These are phyloP conservation scores for Fusarium cyanostomum DNA, from an alignment of 2,329 filamentous ascomycete species.

Conservation along the genomic window DNA sequence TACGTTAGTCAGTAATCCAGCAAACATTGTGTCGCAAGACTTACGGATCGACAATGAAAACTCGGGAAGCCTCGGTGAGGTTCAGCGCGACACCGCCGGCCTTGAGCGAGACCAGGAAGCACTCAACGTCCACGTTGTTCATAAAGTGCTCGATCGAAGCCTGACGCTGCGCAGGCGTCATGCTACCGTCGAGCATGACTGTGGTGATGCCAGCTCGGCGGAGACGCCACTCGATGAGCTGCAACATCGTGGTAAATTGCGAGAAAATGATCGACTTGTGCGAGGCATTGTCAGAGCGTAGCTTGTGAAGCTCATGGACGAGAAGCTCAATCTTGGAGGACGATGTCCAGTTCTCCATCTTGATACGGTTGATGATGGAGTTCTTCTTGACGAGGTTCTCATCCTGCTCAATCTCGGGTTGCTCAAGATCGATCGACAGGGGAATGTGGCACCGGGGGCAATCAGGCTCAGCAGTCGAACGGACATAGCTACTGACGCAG, in stretches of 20 bases:
- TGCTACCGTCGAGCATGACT: slow-evolving; percentile 97
- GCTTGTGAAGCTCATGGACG: slow-evolving; percentile 90
- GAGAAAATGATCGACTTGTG: slow-evolving; percentile 98
- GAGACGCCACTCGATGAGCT: slow-evolving; percentile 95
- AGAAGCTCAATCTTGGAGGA: slow-evolving; percentile 98
- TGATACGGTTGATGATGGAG: slow-evolving; percentile 97
- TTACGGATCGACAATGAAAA: slow-evolving; percentile 96
- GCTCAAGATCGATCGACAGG: slow-evolving; percentile 90
- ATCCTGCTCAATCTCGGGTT: slow-evolving; percentile 94
- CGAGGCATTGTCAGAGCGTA: slow-evolving; percentile 90
- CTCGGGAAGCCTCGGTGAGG: slow-evolving; percentile 90
- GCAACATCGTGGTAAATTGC: slow-evolving; percentile 96
- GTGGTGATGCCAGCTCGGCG: slow-evolving; percentile 97
- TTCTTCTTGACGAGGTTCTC: slow-evolving; percentile 88
- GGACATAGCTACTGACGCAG: slow-evolving; percentile 65
- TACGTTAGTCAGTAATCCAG: slow-evolving; percentile 37
- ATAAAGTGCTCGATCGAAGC: slow-evolving; percentile 97
- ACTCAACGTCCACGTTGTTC: slow-evolving; percentile 92
- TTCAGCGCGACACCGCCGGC: slow-evolving; percentile 96
- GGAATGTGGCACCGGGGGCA: slow-evolving; percentile 94
- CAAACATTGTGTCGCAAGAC: slow-evolving; percentile 49
- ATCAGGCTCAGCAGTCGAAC: slow-evolving; percentile 78
- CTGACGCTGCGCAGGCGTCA: slow-evolving; percentile 93
- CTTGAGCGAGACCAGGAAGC: slow-evolving; percentile 95
- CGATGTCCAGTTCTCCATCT: slow-evolving; percentile 98